These are phyloP conservation scores for Hypericum perforatum DNA, from an alignment of 345 rosid genomes.

Conservation along the genomic window DNA sequence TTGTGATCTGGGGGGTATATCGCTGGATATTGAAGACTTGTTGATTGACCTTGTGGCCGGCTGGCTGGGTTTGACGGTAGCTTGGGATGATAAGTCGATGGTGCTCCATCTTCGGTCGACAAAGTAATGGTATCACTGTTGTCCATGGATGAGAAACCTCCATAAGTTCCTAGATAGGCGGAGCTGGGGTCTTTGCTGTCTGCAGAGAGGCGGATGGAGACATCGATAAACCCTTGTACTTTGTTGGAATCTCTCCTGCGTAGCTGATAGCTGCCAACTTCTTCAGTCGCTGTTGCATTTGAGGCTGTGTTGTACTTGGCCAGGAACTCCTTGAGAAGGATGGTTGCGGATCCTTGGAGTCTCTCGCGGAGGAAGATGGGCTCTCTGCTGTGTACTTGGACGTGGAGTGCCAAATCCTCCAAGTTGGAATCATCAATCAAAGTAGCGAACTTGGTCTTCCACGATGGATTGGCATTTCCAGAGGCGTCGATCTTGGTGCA, in stretches of 20 bases:
- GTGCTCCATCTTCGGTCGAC: conserved; percentile 20
- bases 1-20: conserved; percentile 21
- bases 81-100: conserved; percentile 13
- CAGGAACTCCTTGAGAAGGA: conserved; percentile 61
- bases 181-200: conserved; percentile 33
- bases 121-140: conserved; percentile 18
- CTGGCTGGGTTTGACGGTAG: conserved; percentile 14
- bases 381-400: conserved; percentile 76
- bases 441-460: conserved; percentile 75
- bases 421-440: conserved; percentile 38
- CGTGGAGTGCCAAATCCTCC: conserved; percentile 38
- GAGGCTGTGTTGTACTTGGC: conserved; percentile 29
- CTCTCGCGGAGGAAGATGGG: conserved; percentile 76
- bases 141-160: conserved; percentile 37
- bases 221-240: conserved; percentile 71
- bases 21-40: conserved; percentile 20
- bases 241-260: conserved; percentile 51
- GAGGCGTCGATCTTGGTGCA: conserved; percentile 70
- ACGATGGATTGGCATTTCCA: conserved; percentile 55
- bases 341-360: conserved; percentile 62
- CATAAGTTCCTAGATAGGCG: conserved; percentile 24
- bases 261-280: conserved; percentile 75
- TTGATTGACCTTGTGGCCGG: conserved; percentile 20
- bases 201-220: conserved; percentile 46
- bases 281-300: conserved; percentile 29